A percentile compares a stretch with the other conserved stretches of the same genome.
phyloP scores from a whole-genome alignment of 495 filamentous ascomycete genomes.

The Diplogelasinospora grovesii region DNA sequence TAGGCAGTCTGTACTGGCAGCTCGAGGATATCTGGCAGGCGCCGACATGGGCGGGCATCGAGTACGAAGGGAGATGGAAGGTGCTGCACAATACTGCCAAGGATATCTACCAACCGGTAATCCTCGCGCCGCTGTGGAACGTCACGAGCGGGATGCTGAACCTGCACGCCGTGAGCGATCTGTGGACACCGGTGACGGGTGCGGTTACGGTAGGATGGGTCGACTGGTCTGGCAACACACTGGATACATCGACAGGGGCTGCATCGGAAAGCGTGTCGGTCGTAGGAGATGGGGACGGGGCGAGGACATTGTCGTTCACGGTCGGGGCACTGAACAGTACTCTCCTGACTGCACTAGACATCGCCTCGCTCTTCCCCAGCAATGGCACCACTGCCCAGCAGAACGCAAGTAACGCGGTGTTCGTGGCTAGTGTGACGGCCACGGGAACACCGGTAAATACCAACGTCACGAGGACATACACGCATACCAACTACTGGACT shows the following conservation, averaged over 20 bases:
- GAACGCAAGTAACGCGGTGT: conserved; percentile 40
- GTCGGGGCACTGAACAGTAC: conserved; percentile 60
- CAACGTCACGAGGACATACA: conserved; percentile 40
- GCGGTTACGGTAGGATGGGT: conserved; percentile 22
- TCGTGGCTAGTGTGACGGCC: conserved; percentile 50
- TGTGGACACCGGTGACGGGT: conserved; percentile 36
- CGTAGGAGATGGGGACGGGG: conserved; percentile 1
- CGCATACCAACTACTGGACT: conserved; percentile 52
- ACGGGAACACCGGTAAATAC: conserved; percentile 49
- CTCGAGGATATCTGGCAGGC: conserved; percentile 66
- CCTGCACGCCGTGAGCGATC: conserved; percentile 54
- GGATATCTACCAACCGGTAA: conserved; percentile 55
- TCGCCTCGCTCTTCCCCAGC: conserved; percentile 11
- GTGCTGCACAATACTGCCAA: conserved; percentile 54
- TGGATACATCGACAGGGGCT: not conserved
- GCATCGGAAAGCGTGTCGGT: not conserved
- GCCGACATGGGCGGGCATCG: conserved; percentile 59
- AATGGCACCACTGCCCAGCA: conserved; percentile 26
- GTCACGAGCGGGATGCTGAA: conserved; percentile 46
- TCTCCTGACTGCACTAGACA: conserved; percentile 40
- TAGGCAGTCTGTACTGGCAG: conserved; percentile 64
- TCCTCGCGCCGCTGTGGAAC: conserved; percentile 58
- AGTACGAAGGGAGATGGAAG: conserved; percentile 62
- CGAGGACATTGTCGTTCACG: conserved; percentile 32
- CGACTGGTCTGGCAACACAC: conserved; percentile 17